These are phyloP conservation scores for Hortiboletus flavorubellus DNA, from an alignment of 768 basidiomycete genomes.

Conservation along the genomic window DNA sequence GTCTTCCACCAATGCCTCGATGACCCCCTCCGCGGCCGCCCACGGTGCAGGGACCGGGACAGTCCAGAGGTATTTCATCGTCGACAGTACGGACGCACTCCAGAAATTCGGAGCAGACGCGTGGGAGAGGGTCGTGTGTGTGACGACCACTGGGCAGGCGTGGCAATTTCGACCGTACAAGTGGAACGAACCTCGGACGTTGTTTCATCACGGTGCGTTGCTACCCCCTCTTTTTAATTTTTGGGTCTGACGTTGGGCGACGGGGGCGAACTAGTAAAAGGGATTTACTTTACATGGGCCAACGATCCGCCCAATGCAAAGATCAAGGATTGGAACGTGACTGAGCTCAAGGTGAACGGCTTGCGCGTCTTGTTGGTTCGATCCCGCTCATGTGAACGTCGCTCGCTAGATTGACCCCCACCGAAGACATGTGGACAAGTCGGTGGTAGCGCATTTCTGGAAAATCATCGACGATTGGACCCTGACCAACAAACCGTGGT, in stretches of 20 bases:
- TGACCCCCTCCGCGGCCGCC: conserved; percentile 12
- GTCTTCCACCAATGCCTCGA: conserved; percentile 9
- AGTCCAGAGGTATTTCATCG: conserved; percentile 73
- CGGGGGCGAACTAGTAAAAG: conserved; percentile 64
- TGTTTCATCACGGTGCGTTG: conserved; percentile 86
- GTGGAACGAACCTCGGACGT: conserved; percentile 87
- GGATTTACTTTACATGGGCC: conserved; percentile 91
- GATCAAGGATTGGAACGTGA: conserved; percentile 97
- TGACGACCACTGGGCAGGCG: conserved; percentile 96
- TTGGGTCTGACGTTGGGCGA: neutral
- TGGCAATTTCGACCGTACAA: conserved; percentile 99
- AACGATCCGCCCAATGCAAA: conserved; percentile 87
- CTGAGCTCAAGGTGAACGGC: conserved; percentile 73
- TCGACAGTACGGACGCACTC: conserved; percentile 91
- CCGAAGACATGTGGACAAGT: conserved; percentile 90
- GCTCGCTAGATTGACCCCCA: conserved; percentile 78
- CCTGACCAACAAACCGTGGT: conserved; percentile 70
- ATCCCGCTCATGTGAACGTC: neutral
- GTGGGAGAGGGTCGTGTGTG: conserved; percentile 96
- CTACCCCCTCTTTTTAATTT: neutral
- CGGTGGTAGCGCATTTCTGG: conserved; percentile 96
- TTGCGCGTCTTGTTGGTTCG: accelerated
- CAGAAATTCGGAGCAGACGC: conserved; percentile 89
- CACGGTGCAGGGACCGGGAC: conserved; percentile 21
- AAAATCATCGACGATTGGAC: conserved; percentile 87